Conservation (phyloP, 1,284 basidiomycete species). For the Naganishia sp. region DNA sequence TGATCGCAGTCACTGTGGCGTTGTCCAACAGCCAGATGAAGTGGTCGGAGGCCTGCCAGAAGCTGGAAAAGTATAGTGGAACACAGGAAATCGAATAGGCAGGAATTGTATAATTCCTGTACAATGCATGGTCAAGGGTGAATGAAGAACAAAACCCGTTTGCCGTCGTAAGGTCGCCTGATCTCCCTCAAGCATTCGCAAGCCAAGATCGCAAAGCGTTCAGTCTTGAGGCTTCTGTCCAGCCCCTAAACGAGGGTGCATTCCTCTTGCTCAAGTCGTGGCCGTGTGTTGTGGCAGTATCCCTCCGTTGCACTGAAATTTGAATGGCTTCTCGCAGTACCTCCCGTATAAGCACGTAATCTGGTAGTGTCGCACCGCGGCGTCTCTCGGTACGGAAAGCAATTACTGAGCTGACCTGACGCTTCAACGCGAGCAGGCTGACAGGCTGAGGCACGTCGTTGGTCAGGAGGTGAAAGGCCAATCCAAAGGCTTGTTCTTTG, state of each 20-base stretch:
- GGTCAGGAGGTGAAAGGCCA: conserved; percentile 11
- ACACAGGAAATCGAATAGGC: conserved; percentile 72
- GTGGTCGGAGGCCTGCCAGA: conserved; percentile 75
- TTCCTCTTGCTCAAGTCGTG: neutral
- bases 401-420: neutral
- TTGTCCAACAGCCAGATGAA: conserved; percentile 71
- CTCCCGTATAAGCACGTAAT: conserved; percentile 18
- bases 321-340: conserved; percentile 4
- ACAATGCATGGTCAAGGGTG: neutral
- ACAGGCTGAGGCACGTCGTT: conserved; percentile 7
- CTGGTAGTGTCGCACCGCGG: neutral
- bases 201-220: conserved; percentile 26
- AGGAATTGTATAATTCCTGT: too few species aligned
- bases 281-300: neutral
- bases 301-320: neutral
- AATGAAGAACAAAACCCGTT: too few species aligned
- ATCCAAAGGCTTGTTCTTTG: neutral
- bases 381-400: conserved; percentile 2
- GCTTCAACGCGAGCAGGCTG: neutral
- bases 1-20: conserved; percentile 75
- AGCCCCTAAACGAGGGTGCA: neutral
- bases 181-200: neutral
- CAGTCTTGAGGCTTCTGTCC: conserved; percentile 18
- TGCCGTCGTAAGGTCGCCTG: neutral
- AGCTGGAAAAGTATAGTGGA: conserved; percentile 80